Base-by-base conservation (phyloP, 106 monocot species). In the Amphibolis antarctica region DNA sequence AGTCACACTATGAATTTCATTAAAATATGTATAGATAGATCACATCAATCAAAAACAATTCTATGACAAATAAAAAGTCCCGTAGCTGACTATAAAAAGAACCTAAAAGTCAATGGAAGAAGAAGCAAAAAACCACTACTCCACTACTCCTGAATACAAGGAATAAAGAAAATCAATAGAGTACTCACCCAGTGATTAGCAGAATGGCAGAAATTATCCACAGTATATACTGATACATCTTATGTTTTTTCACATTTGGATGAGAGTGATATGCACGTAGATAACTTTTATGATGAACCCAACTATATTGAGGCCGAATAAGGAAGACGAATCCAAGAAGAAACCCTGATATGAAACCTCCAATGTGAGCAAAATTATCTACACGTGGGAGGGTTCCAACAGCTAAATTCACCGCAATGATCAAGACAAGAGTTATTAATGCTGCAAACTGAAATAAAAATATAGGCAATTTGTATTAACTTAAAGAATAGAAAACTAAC, bases 321-420 rank as follows among this genome's bases (percentile, higher is more conserved):
- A 75, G 53, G 22, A 75, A 17, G 19, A 75, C 44, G 28, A 75
- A 75, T 54, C 74, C 74, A 53, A 75, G 60, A 62, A 75, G 50
- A 68, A 75, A 67, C 26, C 74, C 74, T 19, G 74, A 61, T 13
- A 75, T 43, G 27, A 75, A 75, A 27, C 74, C 74, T 1, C 74
- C 74, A 18, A 75, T 61, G 43, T 75, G 74, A 27, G 74, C 74
- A 28, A 67, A 75, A 47, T 75, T 75, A 74, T 96, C 96, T 24
- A 96, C 82, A 46, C 85, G 84, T 12, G 96, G 96, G 28, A 90
- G 82, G 59, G 86, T 66, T 11, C 96, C 96, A 36, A 90, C 74
- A 10, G 81, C 96, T 60, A 96, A 53, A 73, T 96, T 96, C 25
- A 96, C 70, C 22, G 52, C 75, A 62, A 96, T 86, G 26, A 96